Evolutionary conservation across 2,329 filamentous ascomycete species (phyloP), one percentile per base, ranked within the genome.

Genomic region (Beauveria bassiana): DNA sequence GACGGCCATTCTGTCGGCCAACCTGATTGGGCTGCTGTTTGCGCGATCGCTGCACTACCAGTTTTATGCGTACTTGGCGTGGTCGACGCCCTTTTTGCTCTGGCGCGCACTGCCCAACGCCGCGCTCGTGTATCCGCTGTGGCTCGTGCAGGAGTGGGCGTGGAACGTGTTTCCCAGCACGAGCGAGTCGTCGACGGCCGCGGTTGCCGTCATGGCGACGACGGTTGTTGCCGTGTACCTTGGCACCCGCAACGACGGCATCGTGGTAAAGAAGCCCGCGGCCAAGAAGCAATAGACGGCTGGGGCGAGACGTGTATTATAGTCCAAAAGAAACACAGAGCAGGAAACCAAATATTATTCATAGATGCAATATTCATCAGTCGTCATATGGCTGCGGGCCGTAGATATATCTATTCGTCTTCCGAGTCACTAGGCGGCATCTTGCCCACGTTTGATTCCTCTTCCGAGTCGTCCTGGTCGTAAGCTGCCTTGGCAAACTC

Each of bases 121-220:
- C 0, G 70, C 88, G 12, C 69, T 88, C 38, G 83, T 91, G 66
- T 87, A 87, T 69, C 76, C 75, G 4, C 74, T 93, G 10, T 96
- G 90, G 89, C 82, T 79, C 3, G 79, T 84, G 63, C 93, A 97
- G 74, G 93, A 97, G 73, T 93, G 89, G 87, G 91, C 90, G 14
- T 97, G 93, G 93, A 96, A 97, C 68, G 86, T 93, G 10, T 97
- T 89, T 71, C 93, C 93, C n/a, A 96, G 91, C 71, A 86, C 83
- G 5, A 70, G 75, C 34, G 63, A 70, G 53, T 86, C 83, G 70
- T 86, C 83, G 5, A 71, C 70, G 16, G 76, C 80, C 18, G 93
- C 92, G 9, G 89, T 99, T 16, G 80, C 80, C 26, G 84, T 86
- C 45, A 78, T 98, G 68, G 84, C 85, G 20, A 70, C 83, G 14